Evolutionary conservation across 2,329 filamentous ascomycete genomes (phyloP).

Genomic region (Hymenoscyphus albidus): DNA sequence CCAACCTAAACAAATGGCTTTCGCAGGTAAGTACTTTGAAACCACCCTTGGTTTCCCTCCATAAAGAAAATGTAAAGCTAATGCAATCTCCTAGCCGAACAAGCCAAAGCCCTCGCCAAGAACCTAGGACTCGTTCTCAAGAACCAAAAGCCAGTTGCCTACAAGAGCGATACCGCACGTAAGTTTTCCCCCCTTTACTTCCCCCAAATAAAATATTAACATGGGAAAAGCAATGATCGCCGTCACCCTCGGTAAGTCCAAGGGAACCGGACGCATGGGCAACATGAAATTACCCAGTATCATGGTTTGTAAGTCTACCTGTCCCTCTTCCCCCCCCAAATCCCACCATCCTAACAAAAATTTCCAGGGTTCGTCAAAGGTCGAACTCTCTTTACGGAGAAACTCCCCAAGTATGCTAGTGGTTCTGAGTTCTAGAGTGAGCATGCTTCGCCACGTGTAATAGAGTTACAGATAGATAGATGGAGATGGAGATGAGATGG

Average conservation of each 20-base stretch:
- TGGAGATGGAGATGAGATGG: neutral
- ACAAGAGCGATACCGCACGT: slow-evolving; percentile 24
- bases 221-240: slow-evolving; percentile 22
- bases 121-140: slow-evolving; percentile 29
- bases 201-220: neutral
- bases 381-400: slow-evolving; percentile 10
- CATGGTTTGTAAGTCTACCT: slow-evolving; percentile 23
- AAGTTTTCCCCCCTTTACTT: slow-evolving; percentile 10
- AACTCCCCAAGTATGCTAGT: slow-evolving; percentile 10
- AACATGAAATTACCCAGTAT: slow-evolving; percentile 27
- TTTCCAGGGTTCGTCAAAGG: slow-evolving; percentile 9
- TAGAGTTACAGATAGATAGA: too few relatives aligned
- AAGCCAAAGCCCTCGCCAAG: slow-evolving; percentile 24
- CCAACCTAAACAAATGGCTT: slow-evolving; percentile 26
- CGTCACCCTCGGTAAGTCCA: slow-evolving; percentile 28
- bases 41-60: too few relatives aligned
- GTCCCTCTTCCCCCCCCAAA: neutral
- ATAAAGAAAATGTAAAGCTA: slow-evolving; percentile 2
- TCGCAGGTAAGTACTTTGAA: slow-evolving; percentile 5
- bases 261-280: slow-evolving; percentile 25
- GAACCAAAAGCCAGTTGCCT: slow-evolving; percentile 22
- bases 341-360: neutral
- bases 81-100: slow-evolving; percentile 12
- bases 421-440: slow-evolving; percentile 7
- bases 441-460: too few relatives aligned